phyloP scores from a whole-genome alignment of 768 basidiomycete genomes.

The Hypsizygus marmoreus region DNA sequence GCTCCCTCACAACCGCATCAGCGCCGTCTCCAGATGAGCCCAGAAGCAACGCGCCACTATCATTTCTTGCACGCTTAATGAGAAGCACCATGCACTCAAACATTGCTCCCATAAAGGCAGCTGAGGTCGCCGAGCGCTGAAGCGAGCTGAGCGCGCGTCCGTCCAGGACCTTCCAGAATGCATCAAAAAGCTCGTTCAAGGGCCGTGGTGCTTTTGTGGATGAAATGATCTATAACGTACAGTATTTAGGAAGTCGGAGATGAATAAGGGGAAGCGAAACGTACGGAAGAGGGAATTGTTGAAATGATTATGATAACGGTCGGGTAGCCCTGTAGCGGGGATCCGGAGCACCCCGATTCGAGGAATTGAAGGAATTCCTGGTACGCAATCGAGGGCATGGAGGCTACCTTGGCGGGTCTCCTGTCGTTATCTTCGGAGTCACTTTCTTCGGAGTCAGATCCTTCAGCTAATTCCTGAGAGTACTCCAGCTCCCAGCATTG shows the following conservation, averaged over 20 bases:
- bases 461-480: constrained; percentile 27
- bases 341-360: constrained; percentile 74
- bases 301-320: constrained; percentile 78
- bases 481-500: constrained; percentile 64
- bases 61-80: constrained; percentile 39
- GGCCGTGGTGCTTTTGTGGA: constrained; percentile 23
- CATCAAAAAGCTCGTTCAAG: constrained; percentile 59
- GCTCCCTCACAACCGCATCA: constrained; percentile 11
- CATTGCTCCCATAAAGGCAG: constrained; percentile 68
- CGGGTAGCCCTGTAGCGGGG: constrained; percentile 80
- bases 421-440: constrained; percentile 31
- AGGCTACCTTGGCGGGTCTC: not conserved
- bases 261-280: constrained; percentile 20
- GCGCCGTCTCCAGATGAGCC: constrained; percentile 1
- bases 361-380: constrained; percentile 80
- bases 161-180: constrained; percentile 84
- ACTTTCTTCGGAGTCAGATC: constrained; percentile 32
- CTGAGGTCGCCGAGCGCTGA: constrained; percentile 50
- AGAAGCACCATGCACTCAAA: constrained; percentile 73
- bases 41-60: no score
- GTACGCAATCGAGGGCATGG: constrained; percentile 50
- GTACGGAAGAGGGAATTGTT: constrained; percentile 71
- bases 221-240: constrained; percentile 27
- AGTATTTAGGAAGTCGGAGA: constrained; percentile 5
- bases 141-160: constrained; percentile 63